Base-by-base conservation (phyloP, 306 rosid genomes). In the Vigna unguiculata region DNA sequence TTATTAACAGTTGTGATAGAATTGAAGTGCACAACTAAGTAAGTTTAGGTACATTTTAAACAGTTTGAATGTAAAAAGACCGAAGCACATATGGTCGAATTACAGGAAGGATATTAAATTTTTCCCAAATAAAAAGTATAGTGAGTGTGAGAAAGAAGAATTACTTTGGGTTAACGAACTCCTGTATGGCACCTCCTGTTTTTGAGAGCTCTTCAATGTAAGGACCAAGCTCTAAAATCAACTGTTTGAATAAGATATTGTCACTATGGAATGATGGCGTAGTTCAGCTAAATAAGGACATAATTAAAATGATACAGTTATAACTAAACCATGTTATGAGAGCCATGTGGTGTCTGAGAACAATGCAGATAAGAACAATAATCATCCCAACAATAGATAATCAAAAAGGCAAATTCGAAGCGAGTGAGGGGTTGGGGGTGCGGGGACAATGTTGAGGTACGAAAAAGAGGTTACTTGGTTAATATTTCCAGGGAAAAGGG, bases 101-200 rank as follows among this genome's bases (percentile, higher is more conserved):
- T 25, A 25, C 34, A 1, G 66, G 43, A 38, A 60, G 4, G 41
- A 7, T 60, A 19, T 59, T 24, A 25, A 10, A 58, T 17, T 25
- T 58, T 58, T 60, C 66, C 66, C 66, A 60, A 60, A 28, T 28
- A 59, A 59, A 6, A 71, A 71, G 74, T 38, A 54, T 75, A 52
- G 40, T 15, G 58, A 52, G 51, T 28, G 75, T 58, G n/a, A 45
- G 60, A 64, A 75, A 58, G 74, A 75, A 83, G 74, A 64, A 78
- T 81, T 92, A 95, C 99, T 95, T 95, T 82, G 99, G 99, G 78
- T 95, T 95, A 40, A 95, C 97, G 60, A 95, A 95, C 90, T 95
- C 99, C 80, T 88, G 78, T 72, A 95, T 92, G 69, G 93, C 87
- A 69, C 99, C 97, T 78, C 85, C 81, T 4, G 99, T 95, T 83